Evolutionary conservation across 257 asterid genomes (phyloP), one percentile per base, ranked within the genome.

Genomic region (Voacanga thouarsii): DNA sequence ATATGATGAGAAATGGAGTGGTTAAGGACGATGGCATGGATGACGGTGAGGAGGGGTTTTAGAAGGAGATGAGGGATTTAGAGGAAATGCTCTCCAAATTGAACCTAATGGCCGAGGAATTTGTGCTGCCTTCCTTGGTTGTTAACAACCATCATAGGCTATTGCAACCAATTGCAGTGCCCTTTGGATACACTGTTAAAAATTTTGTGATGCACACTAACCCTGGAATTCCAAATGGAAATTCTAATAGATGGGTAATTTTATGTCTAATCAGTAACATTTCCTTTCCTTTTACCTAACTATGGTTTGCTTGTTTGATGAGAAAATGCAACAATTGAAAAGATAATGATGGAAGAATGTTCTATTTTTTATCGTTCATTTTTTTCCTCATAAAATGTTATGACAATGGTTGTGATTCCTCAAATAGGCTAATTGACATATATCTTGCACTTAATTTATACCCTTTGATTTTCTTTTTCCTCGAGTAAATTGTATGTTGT

Each of bases 81-180:
- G 89, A 83, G 74, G 91, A 87, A n/a, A n/a, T n/a, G n/a, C n/a
- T n/a, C n/a, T n/a, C n/a, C n/a, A n/a, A n/a, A n/a, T n/a, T n/a
- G n/a, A n/a, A 87, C 78, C 94, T 92, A 64, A 86, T 86, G 94
- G 94, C 94, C 53, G 85, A 82, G 78, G 94, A 89, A 80, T 89
- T 89, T 75, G 91, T 90, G 77, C 94, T 92, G 0, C 89, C 88
- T 2, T 87, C 94, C 0, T 77, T 85, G n/a, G 74, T 68, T 76
- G 51, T 83, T 30, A 73, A 68, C 76, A 70, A 49, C 60, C 74
- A 68, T 72, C 78, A 47, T 16, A 12, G 21, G 26, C 56, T 71
- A 19, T 64, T 80, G 26, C 78, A 76, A 21, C 83, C 80, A 5
- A 77, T 81, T 18, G 78, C 76, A 11, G 90, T 85, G 47, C 91